These are phyloP conservation scores for Lenzites betulinus DNA, from an alignment of 768 basidiomycete species.

Conservation along the genomic window DNA sequence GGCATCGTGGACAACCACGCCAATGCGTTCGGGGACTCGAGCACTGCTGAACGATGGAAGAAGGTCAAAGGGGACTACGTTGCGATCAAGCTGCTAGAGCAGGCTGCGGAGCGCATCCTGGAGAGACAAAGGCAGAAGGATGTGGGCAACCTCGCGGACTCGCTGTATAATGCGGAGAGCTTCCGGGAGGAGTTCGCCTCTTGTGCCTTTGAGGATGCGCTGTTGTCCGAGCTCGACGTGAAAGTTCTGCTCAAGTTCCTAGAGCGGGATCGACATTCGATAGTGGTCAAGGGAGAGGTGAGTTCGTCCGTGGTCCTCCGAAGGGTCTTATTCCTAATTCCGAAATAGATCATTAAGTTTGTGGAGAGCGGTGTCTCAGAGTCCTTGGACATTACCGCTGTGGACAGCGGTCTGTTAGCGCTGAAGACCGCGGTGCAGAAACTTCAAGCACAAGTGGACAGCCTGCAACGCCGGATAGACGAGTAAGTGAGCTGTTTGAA, in stretches of 20 bases:
- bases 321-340: neutral
- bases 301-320: constrained; percentile 21
- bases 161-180: constrained; percentile 58
- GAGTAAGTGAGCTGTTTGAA: constrained; percentile 46
- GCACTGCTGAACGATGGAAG: constrained; percentile 52
- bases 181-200: constrained; percentile 63
- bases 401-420: constrained; percentile 82
- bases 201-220: constrained; percentile 41
- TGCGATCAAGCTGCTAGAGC: constrained; percentile 61
- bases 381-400: constrained; percentile 61
- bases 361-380: constrained; percentile 42
- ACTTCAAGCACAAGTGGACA: constrained; percentile 68
- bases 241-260: constrained; percentile 76
- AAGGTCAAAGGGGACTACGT: constrained; percentile 72
- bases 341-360: constrained; percentile 81
- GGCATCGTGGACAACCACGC: constrained; percentile 69
- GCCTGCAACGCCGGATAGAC: constrained; percentile 69
- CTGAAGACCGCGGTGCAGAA: constrained; percentile 70
- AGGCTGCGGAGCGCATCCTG: constrained; percentile 60
- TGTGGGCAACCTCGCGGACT: constrained; percentile 54
- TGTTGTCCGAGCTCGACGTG: constrained; percentile 63
- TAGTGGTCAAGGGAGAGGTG: constrained; percentile 72
- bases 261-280: constrained; percentile 66
- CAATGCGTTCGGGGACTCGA: constrained; percentile 33
- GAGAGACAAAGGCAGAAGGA: constrained; percentile 45